Evolutionary conservation across 164 flowering plant genomes (phyloP), one percentile per base, ranked within the genome.

Genomic region (Aristolochia fimbriata): DNA sequence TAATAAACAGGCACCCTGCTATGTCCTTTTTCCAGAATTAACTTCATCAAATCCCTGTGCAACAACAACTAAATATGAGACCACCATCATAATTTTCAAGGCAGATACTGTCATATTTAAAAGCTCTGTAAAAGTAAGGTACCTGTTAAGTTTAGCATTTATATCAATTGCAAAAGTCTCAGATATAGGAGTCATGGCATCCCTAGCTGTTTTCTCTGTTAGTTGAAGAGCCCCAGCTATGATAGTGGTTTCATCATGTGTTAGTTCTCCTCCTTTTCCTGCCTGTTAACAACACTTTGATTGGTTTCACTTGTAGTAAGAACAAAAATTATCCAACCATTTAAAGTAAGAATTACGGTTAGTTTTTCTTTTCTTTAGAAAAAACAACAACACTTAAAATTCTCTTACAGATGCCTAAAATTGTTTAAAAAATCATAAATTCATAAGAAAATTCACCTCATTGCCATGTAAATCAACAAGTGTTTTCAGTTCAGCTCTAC

Each of bases 211-310:
- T 74, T 93, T 93, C 68, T 79, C 93, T 17, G 79, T 62, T 47
- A 93, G 89, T 72, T 86, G 92, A 45, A 93, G 84, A 55, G 99
- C 99, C 59, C 99, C 99, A 51, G 97, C 89, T 71, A 93, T 93
- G 61, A 93, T 93, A 52, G 99, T 91, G 55, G 99, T 94, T 76
- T 94, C 97, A 67, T 91, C 95, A 71, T 81, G 96, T 27, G 97
- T 90, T 70, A 93, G 76, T 67, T 93, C 99, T 55, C 99, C 99
- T 64, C 99, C 99, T 79, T 93, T 93, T 69, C 99, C 99, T 60
- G 98, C 98, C 98, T 93, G 45, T 54, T 53, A 21, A 37, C 50
- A 27, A 55, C 25, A 21, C 27, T 6, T 22, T 27, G 45, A 27
- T 15, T 6, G 55, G 2, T 9, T 21, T 14, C 58, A 27, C 0